Conservation (phyloP, 1,139 yeast species). For the Hemisphaericaspora xylanilytica region DNA sequence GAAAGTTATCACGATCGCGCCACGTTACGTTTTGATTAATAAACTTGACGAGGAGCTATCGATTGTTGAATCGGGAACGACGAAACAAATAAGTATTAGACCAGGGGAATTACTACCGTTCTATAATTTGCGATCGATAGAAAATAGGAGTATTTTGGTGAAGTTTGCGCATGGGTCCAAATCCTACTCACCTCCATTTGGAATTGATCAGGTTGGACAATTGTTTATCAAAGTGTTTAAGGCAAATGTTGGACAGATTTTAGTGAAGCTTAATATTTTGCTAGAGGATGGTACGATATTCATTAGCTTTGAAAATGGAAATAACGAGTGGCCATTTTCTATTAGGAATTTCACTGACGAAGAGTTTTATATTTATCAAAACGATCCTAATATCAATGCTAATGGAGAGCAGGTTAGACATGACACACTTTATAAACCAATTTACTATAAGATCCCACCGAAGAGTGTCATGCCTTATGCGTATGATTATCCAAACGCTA, state of each 20-base stretch:
- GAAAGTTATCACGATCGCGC: constrained; percentile 76
- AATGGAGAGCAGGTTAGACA: constrained; percentile 59
- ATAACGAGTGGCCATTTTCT: constrained; percentile 87
- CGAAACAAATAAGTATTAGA: constrained; percentile 42
- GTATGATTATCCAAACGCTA: constrained; percentile 95
- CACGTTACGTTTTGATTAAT: constrained; percentile 76
- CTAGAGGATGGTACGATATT: constrained; percentile 82
- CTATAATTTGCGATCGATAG: constrained; percentile 53
- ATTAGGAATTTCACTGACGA: constrained; percentile 83
- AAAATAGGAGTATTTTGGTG: constrained; percentile 53
- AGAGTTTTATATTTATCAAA: constrained; percentile 83
- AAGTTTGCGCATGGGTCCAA: constrained; percentile 55
- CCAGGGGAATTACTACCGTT: constrained; percentile 59
- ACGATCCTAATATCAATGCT: constrained; percentile 75
- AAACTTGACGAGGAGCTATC: constrained; percentile 54
- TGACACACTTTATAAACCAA: constrained; percentile 60
- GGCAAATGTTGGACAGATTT: constrained; percentile 60
- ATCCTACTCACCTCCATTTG: constrained; percentile 87
- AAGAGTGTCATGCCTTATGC: constrained; percentile 97
- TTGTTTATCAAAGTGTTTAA: constrained; percentile 68
- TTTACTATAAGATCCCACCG: constrained; percentile 78
- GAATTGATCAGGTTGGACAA: constrained; percentile 80
- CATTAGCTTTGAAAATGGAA: constrained; percentile 70
- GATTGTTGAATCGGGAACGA: constrained; percentile 69
- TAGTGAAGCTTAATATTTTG: constrained; percentile 69